Percentiles rank a stretch among this genome's conserved stretches.
These are phyloP conservation scores for Phytophthora foliorum DNA, from an alignment of 352 stramenopile genomes.

Conservation along the genomic window DNA sequence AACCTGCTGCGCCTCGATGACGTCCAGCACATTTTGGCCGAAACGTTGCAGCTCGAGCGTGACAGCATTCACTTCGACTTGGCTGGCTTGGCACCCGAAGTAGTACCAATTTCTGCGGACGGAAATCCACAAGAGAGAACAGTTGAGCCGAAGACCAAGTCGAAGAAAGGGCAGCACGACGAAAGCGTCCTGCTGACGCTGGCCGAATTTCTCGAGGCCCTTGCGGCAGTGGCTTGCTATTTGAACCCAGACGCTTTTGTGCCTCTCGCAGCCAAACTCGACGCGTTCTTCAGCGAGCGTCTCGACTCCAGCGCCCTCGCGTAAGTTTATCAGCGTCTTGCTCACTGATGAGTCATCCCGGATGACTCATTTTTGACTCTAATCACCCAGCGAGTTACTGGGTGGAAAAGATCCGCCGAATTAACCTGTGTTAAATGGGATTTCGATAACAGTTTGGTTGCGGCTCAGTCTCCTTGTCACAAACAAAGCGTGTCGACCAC, in stretches of 20 bases:
- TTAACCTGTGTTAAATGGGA: too few species aligned
- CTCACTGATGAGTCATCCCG: too few species aligned
- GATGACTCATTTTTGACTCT: too few species aligned
- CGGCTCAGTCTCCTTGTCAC: too few species aligned
- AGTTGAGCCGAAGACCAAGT: constrained; percentile 6
- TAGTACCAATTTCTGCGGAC: neutral
- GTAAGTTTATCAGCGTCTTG: neutral
- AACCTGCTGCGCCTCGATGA: constrained; percentile 72
- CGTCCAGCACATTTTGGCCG: constrained; percentile 65
- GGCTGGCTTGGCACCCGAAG: neutral
- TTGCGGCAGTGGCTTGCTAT: constrained; percentile 70
- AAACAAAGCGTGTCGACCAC: too few species aligned
- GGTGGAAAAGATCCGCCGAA: too few species aligned
- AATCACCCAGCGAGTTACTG: too few species aligned
- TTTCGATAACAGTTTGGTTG: too few species aligned
- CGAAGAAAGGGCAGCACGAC: constrained; percentile 13
- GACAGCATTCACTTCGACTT: constrained; percentile 58
- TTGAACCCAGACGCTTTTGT: constrained; percentile 69
- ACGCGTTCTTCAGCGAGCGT: constrained; percentile 64
- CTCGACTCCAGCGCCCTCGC: constrained; percentile 30
- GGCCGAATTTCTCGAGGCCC: constrained; percentile 66
- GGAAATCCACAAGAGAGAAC: neutral
- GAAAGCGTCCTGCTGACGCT: constrained; percentile 60
- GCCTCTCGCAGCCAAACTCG: constrained; percentile 62
- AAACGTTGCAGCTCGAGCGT: constrained; percentile 71